A percentile compares a stretch with the other conserved stretches of the same genome.
phyloP scores from a whole-genome alignment of 208 protist species.

The Leishmania martiniquensis region DNA sequence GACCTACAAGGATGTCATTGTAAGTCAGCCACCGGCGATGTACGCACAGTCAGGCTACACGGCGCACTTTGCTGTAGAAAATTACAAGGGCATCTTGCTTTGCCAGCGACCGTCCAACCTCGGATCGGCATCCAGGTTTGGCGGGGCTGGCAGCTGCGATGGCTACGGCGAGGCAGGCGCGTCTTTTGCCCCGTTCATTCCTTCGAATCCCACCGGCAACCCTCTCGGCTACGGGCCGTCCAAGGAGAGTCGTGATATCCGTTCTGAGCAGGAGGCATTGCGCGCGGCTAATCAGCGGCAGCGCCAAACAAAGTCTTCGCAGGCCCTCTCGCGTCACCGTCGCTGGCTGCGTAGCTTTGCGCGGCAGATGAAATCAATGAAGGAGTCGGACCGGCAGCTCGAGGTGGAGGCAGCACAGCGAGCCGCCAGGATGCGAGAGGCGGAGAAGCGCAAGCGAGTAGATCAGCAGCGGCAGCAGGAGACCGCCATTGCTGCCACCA shows the following conservation, averaged over 20 bases:
- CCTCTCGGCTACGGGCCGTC: constrained; percentile 72
- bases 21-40: constrained; percentile 86
- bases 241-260: constrained; percentile 49
- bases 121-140: constrained; percentile 11
- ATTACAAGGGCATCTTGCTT: constrained; percentile 93
- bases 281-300: constrained; percentile 58
- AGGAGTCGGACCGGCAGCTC: constrained; percentile 63
- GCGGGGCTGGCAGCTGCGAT: not conserved
- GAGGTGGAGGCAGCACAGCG: constrained; percentile 69
- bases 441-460: constrained; percentile 26
- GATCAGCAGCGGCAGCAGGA: constrained; percentile 24
- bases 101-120: constrained; percentile 74
- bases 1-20: constrained; percentile 89
- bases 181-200: constrained; percentile 50
- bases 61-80: constrained; percentile 71
- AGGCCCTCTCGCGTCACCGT: constrained; percentile 72
- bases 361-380: constrained; percentile 80
- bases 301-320: constrained; percentile 45
- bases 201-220: constrained; percentile 51
- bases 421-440: constrained; percentile 44
- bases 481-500: not conserved
- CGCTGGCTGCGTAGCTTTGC: constrained; percentile 89
- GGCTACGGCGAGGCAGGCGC: not conserved
- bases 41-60: constrained; percentile 46
- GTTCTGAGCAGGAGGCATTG: constrained; percentile 44